Evolutionary conservation across 2,329 filamentous ascomycete species (phyloP).

Genomic region (Arachnopeziza araneosa): DNA sequence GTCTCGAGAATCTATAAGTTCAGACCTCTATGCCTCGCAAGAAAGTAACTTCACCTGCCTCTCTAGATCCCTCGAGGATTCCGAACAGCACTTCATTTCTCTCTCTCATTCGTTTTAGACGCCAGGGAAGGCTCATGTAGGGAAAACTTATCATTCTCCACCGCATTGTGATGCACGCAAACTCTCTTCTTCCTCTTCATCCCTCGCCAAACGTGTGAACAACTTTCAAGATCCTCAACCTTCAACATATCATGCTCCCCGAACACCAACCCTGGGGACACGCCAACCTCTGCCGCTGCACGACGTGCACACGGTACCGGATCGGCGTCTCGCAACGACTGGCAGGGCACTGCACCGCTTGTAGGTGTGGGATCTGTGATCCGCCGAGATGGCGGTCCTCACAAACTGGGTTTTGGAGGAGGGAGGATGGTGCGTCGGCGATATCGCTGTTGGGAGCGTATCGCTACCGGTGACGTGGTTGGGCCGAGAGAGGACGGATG

Average conservation of each 20-base stretch:
- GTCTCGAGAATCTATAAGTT: no score
- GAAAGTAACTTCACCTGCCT: no score
- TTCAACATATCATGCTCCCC: not conserved
- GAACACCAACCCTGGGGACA: not conserved
- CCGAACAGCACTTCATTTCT: no score
- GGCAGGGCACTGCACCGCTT: not conserved
- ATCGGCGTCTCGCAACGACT: not conserved
- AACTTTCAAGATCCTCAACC: not conserved
- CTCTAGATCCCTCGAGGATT: no score
- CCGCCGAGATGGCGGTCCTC: not conserved
- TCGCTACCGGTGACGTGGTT: not conserved
- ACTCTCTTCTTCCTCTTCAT: not conserved
- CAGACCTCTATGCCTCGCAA: no score
- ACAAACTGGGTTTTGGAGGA: no score
- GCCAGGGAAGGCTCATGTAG: no score
- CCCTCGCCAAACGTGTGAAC: not conserved
- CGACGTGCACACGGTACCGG: not conserved
- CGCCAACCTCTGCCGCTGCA: not conserved
- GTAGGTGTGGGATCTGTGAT: not conserved
- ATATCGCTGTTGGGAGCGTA: not conserved
- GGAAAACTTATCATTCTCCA: no score
- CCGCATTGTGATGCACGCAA: not conserved
- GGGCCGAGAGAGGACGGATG: not conserved
- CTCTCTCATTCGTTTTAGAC: no score
- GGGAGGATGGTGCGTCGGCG: not conserved